Base-by-base conservation (phyloP, 202 grass and related monocot genomes). In the Setaria viridis region DNA sequence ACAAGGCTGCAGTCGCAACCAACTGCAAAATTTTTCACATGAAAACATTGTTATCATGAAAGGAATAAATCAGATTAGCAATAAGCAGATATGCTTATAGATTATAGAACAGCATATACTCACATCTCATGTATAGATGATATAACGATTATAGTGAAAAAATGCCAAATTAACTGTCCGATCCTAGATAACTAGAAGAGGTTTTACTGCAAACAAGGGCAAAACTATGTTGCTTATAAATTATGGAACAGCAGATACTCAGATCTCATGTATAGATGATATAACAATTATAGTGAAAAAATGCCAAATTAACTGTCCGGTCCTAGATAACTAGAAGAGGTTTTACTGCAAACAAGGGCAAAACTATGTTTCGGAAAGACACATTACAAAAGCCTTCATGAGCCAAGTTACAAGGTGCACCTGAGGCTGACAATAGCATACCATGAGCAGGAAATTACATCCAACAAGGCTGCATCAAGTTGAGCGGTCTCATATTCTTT, bases 1-100 rank as follows among this genome's bases (percentile, higher is more conserved):
- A 97, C 59, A 97, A 78, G 55, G 92, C 91, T 80, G 95, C 89
- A 53, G 92, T 97, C 11, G 92, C 90, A 90, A 97, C 80, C 79
- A 97, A 77, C 95, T 97, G 88, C 86, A 75, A 51, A 77, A 51
- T 78, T 78, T 68, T 71, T 29, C 54, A 80, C 30, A 66, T 75
- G 6, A 74, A 82, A 87, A 57, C 33, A 89, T 17, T 77, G 55
- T 58, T 14, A 84, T 54, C 47, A 69, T 20, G 21, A 25, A 25
- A 62, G 45, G 7, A 58, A 49, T 55, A 55, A 50, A 79, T 72
- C 19, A 17, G 29, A 72, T 66, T 73, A 25, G 48, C 11, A 25
- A 33, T 69, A n/a, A 47, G 3, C 19, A 5, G 37, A 39, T 39
- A 33, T 21, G 21, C 4, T 57, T 70, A 42, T 58, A 33, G 15